Evolutionary conservation across 192 early-diverging fungal species (phyloP).

Genomic region (Phlyctochytrium planicorne): DNA sequence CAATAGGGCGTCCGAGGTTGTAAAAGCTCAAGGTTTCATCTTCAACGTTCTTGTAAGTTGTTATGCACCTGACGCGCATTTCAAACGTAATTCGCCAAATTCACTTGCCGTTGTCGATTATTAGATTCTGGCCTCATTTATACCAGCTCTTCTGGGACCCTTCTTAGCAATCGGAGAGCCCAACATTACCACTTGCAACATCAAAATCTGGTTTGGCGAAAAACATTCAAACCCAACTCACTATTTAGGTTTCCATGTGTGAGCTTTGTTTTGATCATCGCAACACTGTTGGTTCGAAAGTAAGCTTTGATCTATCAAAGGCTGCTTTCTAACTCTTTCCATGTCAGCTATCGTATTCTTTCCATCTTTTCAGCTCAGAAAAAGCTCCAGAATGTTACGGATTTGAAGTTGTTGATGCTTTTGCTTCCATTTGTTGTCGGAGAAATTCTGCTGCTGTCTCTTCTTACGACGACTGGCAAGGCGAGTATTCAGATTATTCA

Average conservation of each 20-base stretch:
- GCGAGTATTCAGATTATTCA: not conserved
- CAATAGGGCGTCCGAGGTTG: not conserved
- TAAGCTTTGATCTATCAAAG: no score
- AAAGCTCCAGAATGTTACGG: not conserved
- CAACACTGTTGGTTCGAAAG: not conserved
- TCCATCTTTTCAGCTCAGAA: not conserved
- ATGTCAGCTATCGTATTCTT: not conserved
- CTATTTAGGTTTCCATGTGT: not conserved
- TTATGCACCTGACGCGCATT: no score
- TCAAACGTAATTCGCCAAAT: no score
- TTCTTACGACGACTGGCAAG: not conserved
- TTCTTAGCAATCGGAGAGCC: not conserved
- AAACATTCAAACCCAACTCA: no score
- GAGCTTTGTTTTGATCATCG: not conserved
- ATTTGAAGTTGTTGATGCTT: not conserved
- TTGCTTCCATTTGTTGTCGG: not conserved
- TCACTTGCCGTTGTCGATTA: not conserved
- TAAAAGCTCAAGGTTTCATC: not conserved
- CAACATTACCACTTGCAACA: not conserved
- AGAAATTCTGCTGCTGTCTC: not conserved
- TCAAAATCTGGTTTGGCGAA: no score
- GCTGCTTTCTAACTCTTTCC: no score
- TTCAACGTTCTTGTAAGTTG: not conserved
- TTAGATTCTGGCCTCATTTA: not conserved
- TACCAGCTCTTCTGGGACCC: not conserved